A percentile compares a stretch with the other conserved stretches of the same genome.
Evolutionary conservation across 2,329 filamentous ascomycete genomes (phyloP).

Genomic region (Fusarium equiseti): DNA sequence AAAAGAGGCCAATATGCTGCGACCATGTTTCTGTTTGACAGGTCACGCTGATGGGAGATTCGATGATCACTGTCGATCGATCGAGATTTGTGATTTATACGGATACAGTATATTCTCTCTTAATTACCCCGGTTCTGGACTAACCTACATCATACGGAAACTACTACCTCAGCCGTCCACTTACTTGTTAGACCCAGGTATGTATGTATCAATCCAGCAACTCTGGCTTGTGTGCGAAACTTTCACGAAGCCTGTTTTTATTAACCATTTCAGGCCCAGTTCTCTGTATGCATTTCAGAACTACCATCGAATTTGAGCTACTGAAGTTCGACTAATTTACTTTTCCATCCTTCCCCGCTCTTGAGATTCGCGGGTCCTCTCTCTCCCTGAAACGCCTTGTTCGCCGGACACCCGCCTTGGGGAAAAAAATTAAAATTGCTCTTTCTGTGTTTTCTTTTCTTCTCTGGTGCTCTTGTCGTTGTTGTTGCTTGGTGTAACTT

Average conservation of each 20-base stretch:
- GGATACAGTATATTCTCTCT: not conserved
- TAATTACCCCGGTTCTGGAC: conserved; percentile 8
- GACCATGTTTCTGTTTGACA: conserved; percentile 28
- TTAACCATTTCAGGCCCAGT: conserved; percentile 18
- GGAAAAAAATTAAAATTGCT: not conserved
- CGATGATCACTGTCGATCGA: conserved; percentile 42
- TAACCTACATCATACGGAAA: not conserved
- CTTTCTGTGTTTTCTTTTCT: not conserved
- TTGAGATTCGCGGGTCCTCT: conserved; percentile 12
- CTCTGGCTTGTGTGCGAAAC: conserved; percentile 3
- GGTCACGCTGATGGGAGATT: conserved; percentile 29
- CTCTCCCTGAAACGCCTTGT: conserved; percentile 41
- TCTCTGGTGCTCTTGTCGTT: not conserved
- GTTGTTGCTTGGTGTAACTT: conserved; percentile 10
- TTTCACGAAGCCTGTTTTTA: conserved; percentile 20
- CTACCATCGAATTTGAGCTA: conserved; percentile 16
- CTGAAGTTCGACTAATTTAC: conserved; percentile 2
- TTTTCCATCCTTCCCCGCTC: conserved; percentile 17
- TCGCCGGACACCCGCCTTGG: conserved; percentile 32
- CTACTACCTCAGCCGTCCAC: not conserved
- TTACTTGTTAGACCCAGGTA: not conserved
- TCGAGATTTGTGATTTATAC: conserved; percentile 38
- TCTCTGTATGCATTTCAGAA: conserved; percentile 5
- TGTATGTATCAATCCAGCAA: not conserved
- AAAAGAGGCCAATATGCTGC: conserved; percentile 25